Evolutionary conservation across 2,329 filamentous ascomycete genomes (phyloP), one percentile per base, ranked within the genome.

Genomic region (Colletotrichum melonis): DNA sequence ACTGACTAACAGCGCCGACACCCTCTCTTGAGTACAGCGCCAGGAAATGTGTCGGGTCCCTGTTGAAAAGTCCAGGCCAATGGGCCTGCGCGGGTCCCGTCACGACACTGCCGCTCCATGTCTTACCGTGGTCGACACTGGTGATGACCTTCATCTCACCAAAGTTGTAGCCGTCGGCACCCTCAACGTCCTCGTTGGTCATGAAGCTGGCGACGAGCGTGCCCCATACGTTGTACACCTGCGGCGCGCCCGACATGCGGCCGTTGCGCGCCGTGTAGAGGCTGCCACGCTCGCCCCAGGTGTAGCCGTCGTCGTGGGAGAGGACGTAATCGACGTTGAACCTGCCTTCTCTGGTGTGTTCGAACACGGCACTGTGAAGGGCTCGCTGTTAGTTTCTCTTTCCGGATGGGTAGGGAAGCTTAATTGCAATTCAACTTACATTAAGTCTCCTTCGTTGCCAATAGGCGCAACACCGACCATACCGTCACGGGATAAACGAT

Each of bases 191-290:
- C 76, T 87, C 85, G 74, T 87, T 82, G 1, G 84, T 86, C 78
- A 85, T 84, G 77, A 87, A 87, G 69, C 82, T 84, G 0, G 80
- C 81, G 1, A 84, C 82, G 8, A 87, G 76, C 1, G 79, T 83
- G 8, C 81, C 82, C 2, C 85, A 83, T 1, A 86, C 84, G 38
- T 83, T 42, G 38, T 42, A 42, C 38, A 42, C 38, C 14, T 42
- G 38, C 38, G 85, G 85, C 30, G 85, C 85, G 1, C 82, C 82
- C 1, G 84, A 83, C 49, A 80, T 77, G 52, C 78, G 79, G n/a
- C 76, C 76, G 6, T 78, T 79, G 9, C 76, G 59, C 4, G 83
- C 79, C 19, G 78, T 81, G 72, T 86, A 86, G 2, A 87, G 77
- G 22, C 78, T 77, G 16, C 74, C 75, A 1, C 84, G 78, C 60